Evolutionary conservation across 257 asterid species (phyloP).

Genomic region (Forsythia suspensa): DNA sequence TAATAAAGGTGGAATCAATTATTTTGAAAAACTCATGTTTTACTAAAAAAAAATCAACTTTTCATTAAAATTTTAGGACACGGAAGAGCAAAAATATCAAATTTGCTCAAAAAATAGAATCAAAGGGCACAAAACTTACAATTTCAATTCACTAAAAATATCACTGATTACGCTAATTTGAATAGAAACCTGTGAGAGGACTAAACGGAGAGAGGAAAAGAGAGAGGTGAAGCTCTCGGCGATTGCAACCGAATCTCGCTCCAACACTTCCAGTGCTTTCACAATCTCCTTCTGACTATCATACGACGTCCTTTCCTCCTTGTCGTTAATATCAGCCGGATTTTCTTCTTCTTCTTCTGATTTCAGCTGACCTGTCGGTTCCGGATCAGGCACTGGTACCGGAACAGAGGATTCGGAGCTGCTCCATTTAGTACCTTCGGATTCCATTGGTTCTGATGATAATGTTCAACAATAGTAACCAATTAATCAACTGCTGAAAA

Average conservation of each 20-base stretch:
- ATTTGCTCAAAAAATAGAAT: background rate
- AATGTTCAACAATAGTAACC: background rate
- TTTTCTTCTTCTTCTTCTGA: slow-evolving; percentile 18
- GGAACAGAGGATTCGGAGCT: slow-evolving; percentile 22
- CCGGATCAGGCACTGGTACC: slow-evolving; percentile 16
- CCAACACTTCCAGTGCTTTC: slow-evolving; percentile 72
- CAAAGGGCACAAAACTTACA: background rate
- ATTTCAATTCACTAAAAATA: background rate
- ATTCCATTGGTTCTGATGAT: slow-evolving; percentile 19
- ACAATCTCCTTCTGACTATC: slow-evolving; percentile 53
- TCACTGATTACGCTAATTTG: background rate
- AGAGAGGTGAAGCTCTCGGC: slow-evolving; percentile 79
- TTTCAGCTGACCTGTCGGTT: background rate
- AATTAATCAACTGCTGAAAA: background rate
- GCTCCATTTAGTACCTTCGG: slow-evolving; percentile 20
- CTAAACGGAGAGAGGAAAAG: slow-evolving; percentile 67
- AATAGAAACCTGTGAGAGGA: slow-evolving; percentile 73
- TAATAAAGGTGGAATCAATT: no score
- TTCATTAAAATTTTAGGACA: no score
- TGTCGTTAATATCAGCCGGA: background rate
- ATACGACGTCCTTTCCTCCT: slow-evolving; percentile 36
- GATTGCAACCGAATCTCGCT: slow-evolving; percentile 77
- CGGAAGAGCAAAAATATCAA: no score
- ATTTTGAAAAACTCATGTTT: no score
- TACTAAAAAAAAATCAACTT: no score